phyloP scores from a whole-genome alignment of 768 basidiomycete genomes.

The Gloeostereum incarnatum region DNA sequence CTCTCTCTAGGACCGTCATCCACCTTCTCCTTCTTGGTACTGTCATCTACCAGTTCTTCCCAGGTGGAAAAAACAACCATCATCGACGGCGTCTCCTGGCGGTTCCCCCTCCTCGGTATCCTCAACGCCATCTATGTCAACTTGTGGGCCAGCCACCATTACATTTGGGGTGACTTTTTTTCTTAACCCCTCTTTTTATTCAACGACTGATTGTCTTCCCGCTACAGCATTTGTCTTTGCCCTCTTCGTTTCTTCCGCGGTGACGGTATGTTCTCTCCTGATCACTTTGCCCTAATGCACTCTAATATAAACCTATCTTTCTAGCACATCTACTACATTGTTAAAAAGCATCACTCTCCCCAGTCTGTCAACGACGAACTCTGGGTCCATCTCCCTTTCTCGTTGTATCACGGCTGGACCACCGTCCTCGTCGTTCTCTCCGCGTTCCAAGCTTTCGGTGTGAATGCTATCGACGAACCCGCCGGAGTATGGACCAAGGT shows the following conservation, averaged over 20 bases:
- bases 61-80: constrained; percentile 66
- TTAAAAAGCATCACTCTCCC: constrained; percentile 77
- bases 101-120: constrained; percentile 80
- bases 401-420: constrained; percentile 90
- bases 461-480: constrained; percentile 49
- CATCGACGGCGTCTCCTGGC: constrained; percentile 85
- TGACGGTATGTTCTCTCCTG: constrained; percentile 28
- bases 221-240: constrained; percentile 82
- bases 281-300: constrained; percentile 10
- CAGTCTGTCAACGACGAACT: constrained; percentile 67
- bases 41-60: constrained; percentile 84
- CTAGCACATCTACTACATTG: constrained; percentile 87
- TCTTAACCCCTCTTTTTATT: constrained; percentile 12
- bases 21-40: constrained; percentile 88
- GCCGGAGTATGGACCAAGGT: constrained; percentile 91
- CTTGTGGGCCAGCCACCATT: constrained; percentile 74
- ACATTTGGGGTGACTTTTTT: constrained; percentile 45
- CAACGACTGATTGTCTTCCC: no score
- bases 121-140: constrained; percentile 88
- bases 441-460: constrained; percentile 85
- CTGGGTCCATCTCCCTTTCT: constrained; percentile 94
- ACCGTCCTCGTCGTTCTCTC: constrained; percentile 77
- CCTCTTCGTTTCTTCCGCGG: constrained; percentile 74
- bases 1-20: constrained; percentile 60
- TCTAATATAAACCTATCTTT: constrained; percentile 22